These are phyloP conservation scores for Phoma sp. DNA, from an alignment of 2,329 filamentous ascomycete genomes.

Conservation along the genomic window DNA sequence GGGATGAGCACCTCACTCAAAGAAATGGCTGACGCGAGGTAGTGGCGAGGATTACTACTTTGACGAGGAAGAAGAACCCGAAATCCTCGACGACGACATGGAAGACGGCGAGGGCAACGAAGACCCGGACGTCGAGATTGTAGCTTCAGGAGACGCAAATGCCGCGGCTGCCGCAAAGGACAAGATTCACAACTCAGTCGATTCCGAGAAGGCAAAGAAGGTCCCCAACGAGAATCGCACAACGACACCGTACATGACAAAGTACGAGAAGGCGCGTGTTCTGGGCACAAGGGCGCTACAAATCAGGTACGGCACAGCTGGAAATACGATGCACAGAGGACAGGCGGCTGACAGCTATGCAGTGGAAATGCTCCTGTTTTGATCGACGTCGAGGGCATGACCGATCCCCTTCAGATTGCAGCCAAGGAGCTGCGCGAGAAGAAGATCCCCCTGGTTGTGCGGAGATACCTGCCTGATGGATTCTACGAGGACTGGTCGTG, in stretches of 20 bases:
- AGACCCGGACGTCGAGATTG: conserved; percentile 48
- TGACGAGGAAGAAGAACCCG: conserved; percentile 65
- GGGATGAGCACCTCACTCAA: neutral
- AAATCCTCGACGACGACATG: conserved; percentile 69
- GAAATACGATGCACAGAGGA: neutral
- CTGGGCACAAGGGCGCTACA: conserved; percentile 91
- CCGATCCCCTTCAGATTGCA: conserved; percentile 94
- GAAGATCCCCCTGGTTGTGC: conserved; percentile 95
- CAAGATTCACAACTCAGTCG: conserved; percentile 60
- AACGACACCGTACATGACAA: conserved; percentile 99
- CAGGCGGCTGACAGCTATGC: conserved; percentile 25
- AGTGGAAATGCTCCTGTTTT: conserved; percentile 98
- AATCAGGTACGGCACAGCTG: conserved; percentile 72
- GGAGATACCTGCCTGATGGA: conserved; percentile 95
- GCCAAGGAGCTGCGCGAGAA: conserved; percentile 97
- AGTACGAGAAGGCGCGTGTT: conserved; percentile 95
- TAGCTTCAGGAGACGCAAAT: conserved; percentile 59
- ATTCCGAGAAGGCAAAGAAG: conserved; percentile 75
- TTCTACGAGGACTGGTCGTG: conserved; percentile 99
- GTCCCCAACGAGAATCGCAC: conserved; percentile 85
- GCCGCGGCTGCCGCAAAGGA: conserved; percentile 52
- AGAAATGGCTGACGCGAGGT: conserved; percentile 21
- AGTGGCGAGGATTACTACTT: conserved; percentile 55
- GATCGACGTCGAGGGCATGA: conserved; percentile 96
- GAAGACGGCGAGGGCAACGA: conserved; percentile 56